Evolutionary conservation across 31 red algal genomes (phyloP), one percentile per base, ranked within the genome.

Genomic region (Odonthalia washingtoniensis): DNA sequence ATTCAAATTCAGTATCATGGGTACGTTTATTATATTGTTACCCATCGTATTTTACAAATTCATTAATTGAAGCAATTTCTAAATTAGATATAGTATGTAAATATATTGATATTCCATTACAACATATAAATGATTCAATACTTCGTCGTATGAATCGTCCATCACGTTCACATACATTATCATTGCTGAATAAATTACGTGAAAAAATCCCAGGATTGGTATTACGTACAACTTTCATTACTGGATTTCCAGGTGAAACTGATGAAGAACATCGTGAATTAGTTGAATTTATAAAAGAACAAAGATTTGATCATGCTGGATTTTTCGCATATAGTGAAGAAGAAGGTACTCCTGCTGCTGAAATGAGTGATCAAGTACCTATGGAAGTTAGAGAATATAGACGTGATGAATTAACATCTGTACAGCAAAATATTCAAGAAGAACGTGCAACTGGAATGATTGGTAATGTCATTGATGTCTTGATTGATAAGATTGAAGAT

Each of bases 71-170:
- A 16, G 92, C 94, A n/a, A 96, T 99, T 60, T 91, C 94, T 26
- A 65, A 92, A 3, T 68, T 85, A 26, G 80, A 90, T 38, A 35
- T 89, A 40, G 92, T 99, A 2, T 92, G 92, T 63, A 91, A 91
- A 61, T 99, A 96, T 65, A 87, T 99, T n/a, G 97, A 99, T 61
- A 99, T 99, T 43, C 97, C 97, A 27, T 70, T 99, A 34, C 97
- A 99, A 74, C 97, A 99, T 66, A 89, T 89, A 28, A 88, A 75
- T 72, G 92, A 96, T 63, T 64, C 43, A 21, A 81, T 99, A 37
- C 72, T 99, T 28, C 39, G 49, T 33, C 77, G 81, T 40, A 99
- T 99, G 97, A 94, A 90, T 72, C 86, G 97, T 49, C 97, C 94
- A 1, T 52, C 64, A 4, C 60, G 75, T 31, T 42, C 31, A 0